Conservation (phyloP, 1,139 yeast species). For the Yamadazyma diospyri region DNA sequence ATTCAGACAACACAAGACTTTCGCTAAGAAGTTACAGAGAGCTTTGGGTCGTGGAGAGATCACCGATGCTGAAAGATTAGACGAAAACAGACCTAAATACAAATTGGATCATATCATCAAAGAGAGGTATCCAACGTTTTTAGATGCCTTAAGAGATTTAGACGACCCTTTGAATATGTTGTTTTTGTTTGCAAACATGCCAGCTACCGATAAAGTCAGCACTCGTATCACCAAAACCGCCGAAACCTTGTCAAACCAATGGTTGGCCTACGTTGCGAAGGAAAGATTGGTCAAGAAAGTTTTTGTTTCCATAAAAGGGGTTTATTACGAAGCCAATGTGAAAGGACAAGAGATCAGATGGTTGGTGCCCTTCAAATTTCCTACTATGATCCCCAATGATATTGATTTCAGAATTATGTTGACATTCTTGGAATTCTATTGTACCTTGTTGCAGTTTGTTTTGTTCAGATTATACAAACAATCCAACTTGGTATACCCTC, state of each 20-base stretch:
- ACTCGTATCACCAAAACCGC: slow-evolving; percentile 84
- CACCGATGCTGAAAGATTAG: slow-evolving; percentile 81
- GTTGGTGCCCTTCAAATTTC: slow-evolving; percentile 96
- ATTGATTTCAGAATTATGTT: slow-evolving; percentile 96
- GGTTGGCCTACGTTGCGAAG: slow-evolving; percentile 91
- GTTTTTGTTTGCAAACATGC: slow-evolving; percentile 90
- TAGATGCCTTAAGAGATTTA: slow-evolving; percentile 87
- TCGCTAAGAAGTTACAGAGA: slow-evolving; percentile 83
- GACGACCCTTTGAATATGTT: slow-evolving; percentile 96
- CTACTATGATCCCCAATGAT: slow-evolving; percentile 91
- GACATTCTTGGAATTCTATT: slow-evolving; percentile 92
- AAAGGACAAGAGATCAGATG: slow-evolving; percentile 93
- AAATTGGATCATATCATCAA: slow-evolving; percentile 87
- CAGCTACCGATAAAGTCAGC: slow-evolving; percentile 83
- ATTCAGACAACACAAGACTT: slow-evolving; percentile 93
- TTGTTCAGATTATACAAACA: slow-evolving; percentile 83
- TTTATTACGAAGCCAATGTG: slow-evolving; percentile 86
- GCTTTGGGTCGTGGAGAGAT: slow-evolving; percentile 94
- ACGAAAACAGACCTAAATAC: slow-evolving; percentile 76
- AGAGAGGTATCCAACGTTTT: slow-evolving; percentile 92
- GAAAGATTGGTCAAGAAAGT: slow-evolving; percentile 82
- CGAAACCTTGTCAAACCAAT: slow-evolving; percentile 80
- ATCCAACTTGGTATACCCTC: slow-evolving; percentile 85
- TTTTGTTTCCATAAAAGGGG: slow-evolving; percentile 95
- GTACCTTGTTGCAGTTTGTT: slow-evolving; percentile 85